phyloP scores from a whole-genome alignment of 2,329 filamentous ascomycete species.

The Coccinonectria pachysandricola region DNA sequence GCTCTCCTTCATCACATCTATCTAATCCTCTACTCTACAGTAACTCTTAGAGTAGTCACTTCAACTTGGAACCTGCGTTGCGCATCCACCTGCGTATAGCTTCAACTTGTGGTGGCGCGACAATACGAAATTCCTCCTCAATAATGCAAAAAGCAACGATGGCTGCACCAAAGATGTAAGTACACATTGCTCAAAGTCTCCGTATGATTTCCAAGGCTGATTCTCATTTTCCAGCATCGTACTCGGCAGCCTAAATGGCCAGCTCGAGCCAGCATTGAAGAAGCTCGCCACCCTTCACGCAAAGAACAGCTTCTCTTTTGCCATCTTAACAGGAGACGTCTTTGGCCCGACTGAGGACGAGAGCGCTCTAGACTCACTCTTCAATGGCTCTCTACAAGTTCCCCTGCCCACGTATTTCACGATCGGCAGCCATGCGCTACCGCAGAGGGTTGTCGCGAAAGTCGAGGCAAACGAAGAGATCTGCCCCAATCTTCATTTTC shows the following conservation, averaged over 20 bases:
- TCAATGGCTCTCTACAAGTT: conserved; percentile 62
- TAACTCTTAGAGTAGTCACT: too few relatives aligned
- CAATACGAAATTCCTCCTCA: too few relatives aligned
- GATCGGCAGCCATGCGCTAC: conserved; percentile 63
- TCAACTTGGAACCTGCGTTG: too few relatives aligned
- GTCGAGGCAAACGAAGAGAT: conserved; percentile 65
- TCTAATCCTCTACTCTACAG: too few relatives aligned
- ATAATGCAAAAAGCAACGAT: conserved; percentile 23
- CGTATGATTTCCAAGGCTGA: conserved; percentile 3
- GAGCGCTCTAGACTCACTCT: conserved; percentile 49
- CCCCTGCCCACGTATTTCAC: conserved; percentile 88
- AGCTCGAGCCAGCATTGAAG: conserved; percentile 62
- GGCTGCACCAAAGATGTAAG: conserved; percentile 40
- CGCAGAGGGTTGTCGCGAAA: conserved; percentile 58
- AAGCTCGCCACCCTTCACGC: conserved; percentile 73
- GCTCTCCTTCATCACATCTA: conserved; percentile 1
- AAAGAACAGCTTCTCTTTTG: conserved; percentile 83
- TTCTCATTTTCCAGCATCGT: conserved; percentile 49
- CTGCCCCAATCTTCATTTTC: conserved; percentile 81
- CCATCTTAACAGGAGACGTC: conserved; percentile 73
- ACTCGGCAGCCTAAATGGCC: conserved; percentile 72
- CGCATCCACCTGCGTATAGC: too few relatives aligned
- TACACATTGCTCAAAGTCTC: not conserved
- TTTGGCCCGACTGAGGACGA: conserved; percentile 56
- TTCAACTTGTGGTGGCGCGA: too few relatives aligned